phyloP scores from a whole-genome alignment of 2,329 filamentous ascomycete genomes.

The Ceratocystis cubensis region DNA sequence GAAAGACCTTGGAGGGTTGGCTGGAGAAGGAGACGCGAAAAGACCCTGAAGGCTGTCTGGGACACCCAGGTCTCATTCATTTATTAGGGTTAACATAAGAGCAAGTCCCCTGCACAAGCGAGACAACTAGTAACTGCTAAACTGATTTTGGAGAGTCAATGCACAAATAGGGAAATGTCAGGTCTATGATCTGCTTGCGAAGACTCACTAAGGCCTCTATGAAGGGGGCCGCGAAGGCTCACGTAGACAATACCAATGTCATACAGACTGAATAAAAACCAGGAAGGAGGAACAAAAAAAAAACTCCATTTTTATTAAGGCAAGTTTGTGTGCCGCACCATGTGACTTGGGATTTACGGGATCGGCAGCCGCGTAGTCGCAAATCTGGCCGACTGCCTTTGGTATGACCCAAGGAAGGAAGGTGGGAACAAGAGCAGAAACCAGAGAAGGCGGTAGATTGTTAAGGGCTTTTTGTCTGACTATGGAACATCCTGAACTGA shows the following conservation, averaged over 20 bases:
- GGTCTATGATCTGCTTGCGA: not conserved
- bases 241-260: too few relatives aligned
- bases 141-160: not conserved
- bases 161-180: slow-evolving; percentile 1
- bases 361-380: not conserved
- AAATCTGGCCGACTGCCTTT: not conserved
- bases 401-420: not conserved
- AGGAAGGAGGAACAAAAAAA: not conserved
- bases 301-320: not conserved
- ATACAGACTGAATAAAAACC: not conserved
- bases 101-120: not conserved
- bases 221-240: not conserved
- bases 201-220: not conserved
- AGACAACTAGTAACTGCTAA: not conserved
- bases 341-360: not conserved
- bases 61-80: not conserved
- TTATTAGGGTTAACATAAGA: not conserved
- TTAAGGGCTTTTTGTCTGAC: too few relatives aligned
- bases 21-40: too few relatives aligned
- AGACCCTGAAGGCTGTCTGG: not conserved
- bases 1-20: too few relatives aligned
- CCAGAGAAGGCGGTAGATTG: not conserved
- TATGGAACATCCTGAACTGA: too few relatives aligned
- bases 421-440: not conserved
- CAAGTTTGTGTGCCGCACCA: not conserved